phyloP scores from a whole-genome alignment of 2,329 filamentous ascomycete species.

The Dryadomyces sulphureus region DNA sequence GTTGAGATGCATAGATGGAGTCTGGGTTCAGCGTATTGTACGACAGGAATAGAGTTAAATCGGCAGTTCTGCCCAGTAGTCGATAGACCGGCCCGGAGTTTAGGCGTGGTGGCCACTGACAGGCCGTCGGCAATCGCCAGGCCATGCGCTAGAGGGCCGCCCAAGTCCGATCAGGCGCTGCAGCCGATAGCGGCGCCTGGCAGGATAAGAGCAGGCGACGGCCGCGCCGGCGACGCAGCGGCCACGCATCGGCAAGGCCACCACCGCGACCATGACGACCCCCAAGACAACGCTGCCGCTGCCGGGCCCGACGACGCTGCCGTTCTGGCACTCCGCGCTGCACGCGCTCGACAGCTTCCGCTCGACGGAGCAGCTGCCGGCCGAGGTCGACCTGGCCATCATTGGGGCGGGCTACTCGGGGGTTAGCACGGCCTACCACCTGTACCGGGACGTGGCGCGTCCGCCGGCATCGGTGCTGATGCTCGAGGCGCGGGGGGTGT shows the following conservation, averaged over 20 bases:
- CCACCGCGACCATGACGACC: neutral
- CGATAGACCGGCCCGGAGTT: neutral
- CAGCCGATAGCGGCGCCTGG: neutral
- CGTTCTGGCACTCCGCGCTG: slow-evolving; percentile 1
- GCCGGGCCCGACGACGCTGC: neutral
- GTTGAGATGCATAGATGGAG: neutral
- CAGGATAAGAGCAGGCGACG: too few relatives aligned
- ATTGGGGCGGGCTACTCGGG: slow-evolving; percentile 65
- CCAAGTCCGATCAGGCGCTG: neutral
- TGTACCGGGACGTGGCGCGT: slow-evolving; percentile 26
- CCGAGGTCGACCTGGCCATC: slow-evolving; percentile 50
- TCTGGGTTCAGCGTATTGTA: too few relatives aligned
- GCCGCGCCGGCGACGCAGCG: too few relatives aligned
- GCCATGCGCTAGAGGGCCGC: neutral
- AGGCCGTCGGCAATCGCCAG: neutral
- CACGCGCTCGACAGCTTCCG: slow-evolving; percentile 22
- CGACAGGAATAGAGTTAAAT: neutral
- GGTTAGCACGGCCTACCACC: slow-evolving; percentile 49
- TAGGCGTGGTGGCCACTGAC: neutral
- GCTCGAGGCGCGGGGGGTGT: slow-evolving; percentile 65
- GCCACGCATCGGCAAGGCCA: too few relatives aligned
- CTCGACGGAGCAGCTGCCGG: slow-evolving; percentile 49
- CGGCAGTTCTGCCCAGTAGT: too few relatives aligned
- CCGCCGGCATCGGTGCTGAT: slow-evolving; percentile 35
- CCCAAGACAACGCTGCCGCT: slow-evolving; percentile 1